phyloP scores from a whole-genome alignment of 2,329 filamentous ascomycete genomes.

The Rhynchosporium agropyri region DNA sequence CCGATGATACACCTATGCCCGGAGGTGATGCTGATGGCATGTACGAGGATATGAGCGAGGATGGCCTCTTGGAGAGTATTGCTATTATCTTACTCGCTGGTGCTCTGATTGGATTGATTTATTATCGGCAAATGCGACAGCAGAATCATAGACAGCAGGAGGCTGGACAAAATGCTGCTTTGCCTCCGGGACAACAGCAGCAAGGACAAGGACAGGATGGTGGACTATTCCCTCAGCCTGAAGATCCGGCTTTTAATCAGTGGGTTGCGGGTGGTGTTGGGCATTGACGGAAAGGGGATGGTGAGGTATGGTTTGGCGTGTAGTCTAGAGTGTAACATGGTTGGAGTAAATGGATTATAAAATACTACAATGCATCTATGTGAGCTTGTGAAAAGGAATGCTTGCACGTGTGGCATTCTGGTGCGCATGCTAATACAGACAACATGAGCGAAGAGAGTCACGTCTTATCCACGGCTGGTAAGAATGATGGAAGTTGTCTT shows the following conservation, averaged over 20 bases:
- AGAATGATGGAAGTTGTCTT: too few species aligned
- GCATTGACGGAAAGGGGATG: slow-evolving; percentile 46
- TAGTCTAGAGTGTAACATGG: slow-evolving; percentile 11
- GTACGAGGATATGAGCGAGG: slow-evolving; percentile 68
- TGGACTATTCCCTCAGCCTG: slow-evolving; percentile 66
- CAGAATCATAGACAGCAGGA: slow-evolving; percentile 53
- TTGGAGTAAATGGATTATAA: too few species aligned
- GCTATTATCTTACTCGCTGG: slow-evolving; percentile 79
- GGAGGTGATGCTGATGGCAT: slow-evolving; percentile 57
- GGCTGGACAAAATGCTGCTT: slow-evolving; percentile 44
- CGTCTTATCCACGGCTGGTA: too few species aligned
- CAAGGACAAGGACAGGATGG: slow-evolving; percentile 45
- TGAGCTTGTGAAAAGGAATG: too few species aligned
- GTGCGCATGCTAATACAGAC: too few species aligned
- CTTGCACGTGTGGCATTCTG: too few species aligned
- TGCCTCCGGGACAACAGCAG: slow-evolving; percentile 33
- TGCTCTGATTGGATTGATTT: slow-evolving; percentile 75
- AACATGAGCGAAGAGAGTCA: too few species aligned
- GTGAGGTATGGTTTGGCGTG: slow-evolving; percentile 31
- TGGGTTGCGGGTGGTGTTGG: slow-evolving; percentile 68
- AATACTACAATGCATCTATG: too few species aligned
- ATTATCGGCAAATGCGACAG: slow-evolving; percentile 75
- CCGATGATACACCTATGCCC: slow-evolving; percentile 58
- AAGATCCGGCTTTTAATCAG: slow-evolving; percentile 67
- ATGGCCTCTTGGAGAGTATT: slow-evolving; percentile 80